Conservation (phyloP, 495 filamentous ascomycete species). For the Aspergillus cavernicola region DNA sequence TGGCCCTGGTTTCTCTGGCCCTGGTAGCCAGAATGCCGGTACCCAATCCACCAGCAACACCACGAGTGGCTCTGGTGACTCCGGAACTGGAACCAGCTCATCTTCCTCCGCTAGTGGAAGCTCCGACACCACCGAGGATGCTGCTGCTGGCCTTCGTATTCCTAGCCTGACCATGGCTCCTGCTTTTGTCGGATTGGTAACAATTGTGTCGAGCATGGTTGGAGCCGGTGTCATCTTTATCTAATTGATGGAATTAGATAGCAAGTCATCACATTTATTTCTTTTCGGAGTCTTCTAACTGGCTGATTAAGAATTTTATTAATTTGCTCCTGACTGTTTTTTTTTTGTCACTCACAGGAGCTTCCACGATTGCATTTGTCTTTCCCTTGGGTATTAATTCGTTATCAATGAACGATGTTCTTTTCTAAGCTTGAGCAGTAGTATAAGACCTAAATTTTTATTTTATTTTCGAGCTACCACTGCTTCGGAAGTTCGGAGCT, state of each 20-base stretch:
- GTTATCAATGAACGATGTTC: constrained; percentile 8
- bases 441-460: too few species aligned
- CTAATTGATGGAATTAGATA: constrained; percentile 24
- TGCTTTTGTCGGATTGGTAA: constrained; percentile 50
- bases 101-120: constrained; percentile 24
- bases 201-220: constrained; percentile 56
- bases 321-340: not conserved
- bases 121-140: constrained; percentile 28
- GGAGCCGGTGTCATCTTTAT: constrained; percentile 55
- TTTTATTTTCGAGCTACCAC: too few species aligned
- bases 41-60: constrained; percentile 58
- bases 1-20: constrained; percentile 66
- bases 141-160: constrained; percentile 42
- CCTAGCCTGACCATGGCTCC: constrained; percentile 51
- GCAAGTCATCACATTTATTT: constrained; percentile 15
- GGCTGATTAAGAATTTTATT: constrained; percentile 1
- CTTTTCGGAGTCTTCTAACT: constrained; percentile 18
- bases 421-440: too few species aligned
- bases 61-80: constrained; percentile 13
- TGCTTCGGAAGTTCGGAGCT: too few species aligned
- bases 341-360: not conserved
- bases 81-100: constrained; percentile 43
- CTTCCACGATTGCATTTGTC: constrained; percentile 16
- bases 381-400: constrained; percentile 13
- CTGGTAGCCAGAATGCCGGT: constrained; percentile 69